A percentile compares a stretch with the other conserved stretches of the same genome.
phyloP scores from a whole-genome alignment of 371 early-diverging fungal genomes.

The Rhizopus delemar region DNA sequence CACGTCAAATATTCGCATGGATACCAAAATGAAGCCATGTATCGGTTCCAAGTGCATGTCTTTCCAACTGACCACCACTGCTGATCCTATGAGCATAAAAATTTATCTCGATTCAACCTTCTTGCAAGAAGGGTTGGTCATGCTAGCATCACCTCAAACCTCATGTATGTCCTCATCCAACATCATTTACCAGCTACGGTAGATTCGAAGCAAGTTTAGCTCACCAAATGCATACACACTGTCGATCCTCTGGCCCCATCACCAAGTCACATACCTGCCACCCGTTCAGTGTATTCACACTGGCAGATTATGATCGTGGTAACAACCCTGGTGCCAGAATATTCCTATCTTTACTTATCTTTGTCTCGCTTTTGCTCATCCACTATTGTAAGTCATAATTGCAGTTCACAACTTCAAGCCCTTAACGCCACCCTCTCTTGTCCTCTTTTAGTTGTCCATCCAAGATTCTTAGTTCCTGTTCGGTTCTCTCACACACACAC shows the following conservation, averaged over 20 bases:
- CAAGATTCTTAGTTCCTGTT: too few species aligned
- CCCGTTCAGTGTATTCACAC: conserved; percentile 4
- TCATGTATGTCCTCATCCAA: conserved; percentile 3
- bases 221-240: conserved; percentile 9
- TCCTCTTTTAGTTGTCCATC: too few species aligned
- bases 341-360: too few species aligned
- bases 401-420: too few species aligned
- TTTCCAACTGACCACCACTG: background rate
- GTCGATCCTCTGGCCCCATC: conserved; percentile 6
- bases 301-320: conserved; percentile 7
- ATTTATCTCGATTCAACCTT: conserved; percentile 6
- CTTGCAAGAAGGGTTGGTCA: conserved; percentile 7
- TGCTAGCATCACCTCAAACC: conserved; percentile 1
- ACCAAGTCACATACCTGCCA: conserved; percentile 2
- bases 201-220: conserved; percentile 8
- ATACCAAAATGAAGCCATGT: conserved; percentile 14
- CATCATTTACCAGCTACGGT: conserved; percentile 1
- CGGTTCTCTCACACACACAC: too few species aligned
- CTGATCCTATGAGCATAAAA: conserved; percentile 7
- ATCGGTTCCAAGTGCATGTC: conserved; percentile 8
- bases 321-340: too few species aligned
- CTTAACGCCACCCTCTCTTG: too few species aligned
- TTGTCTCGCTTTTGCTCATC: too few species aligned
- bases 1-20: conserved; percentile 15
- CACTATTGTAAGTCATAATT: too few species aligned